phyloP scores from a whole-genome alignment of 1,139 yeast species.

The Yamadazyma songkhlaensis region DNA sequence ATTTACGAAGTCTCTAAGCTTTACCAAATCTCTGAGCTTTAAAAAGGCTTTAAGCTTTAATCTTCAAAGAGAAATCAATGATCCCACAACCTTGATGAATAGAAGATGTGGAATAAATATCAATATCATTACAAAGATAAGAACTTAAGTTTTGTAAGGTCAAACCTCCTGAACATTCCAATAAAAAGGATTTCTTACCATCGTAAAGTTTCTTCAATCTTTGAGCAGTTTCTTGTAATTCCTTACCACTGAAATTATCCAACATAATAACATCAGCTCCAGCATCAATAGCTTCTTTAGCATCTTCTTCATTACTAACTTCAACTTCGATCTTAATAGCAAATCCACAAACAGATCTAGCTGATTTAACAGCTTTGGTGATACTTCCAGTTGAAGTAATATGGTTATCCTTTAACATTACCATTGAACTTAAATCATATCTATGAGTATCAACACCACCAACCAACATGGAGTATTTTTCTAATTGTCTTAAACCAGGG shows the following conservation, averaged over 20 bases:
- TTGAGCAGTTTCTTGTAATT: constrained; percentile 62
- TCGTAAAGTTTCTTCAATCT: constrained; percentile 58
- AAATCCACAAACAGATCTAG: constrained; percentile 83
- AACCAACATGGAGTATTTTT: constrained; percentile 90
- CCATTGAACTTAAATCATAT: constrained; percentile 90
- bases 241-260: constrained; percentile 78
- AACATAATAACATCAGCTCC: constrained; percentile 97
- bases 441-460: constrained; percentile 95
- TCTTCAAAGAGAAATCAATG: constrained; percentile 82
- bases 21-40: too few relatives aligned
- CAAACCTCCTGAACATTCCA: constrained; percentile 93
- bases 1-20: too few relatives aligned
- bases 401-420: constrained; percentile 94
- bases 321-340: constrained; percentile 91
- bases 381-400: constrained; percentile 91
- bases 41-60: constrained; percentile 23
- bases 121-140: constrained; percentile 76
- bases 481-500: constrained; percentile 84
- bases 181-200: constrained; percentile 52
- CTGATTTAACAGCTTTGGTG: constrained; percentile 74
- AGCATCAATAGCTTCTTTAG: constrained; percentile 86
- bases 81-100: constrained; percentile 87
- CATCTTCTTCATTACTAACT: constrained; percentile 78
- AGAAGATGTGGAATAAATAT: constrained; percentile 88
- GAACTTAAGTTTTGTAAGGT: constrained; percentile 62